phyloP scores from a whole-genome alignment of 2,329 filamentous ascomycete species.

The Stachybotrys echinatus region DNA sequence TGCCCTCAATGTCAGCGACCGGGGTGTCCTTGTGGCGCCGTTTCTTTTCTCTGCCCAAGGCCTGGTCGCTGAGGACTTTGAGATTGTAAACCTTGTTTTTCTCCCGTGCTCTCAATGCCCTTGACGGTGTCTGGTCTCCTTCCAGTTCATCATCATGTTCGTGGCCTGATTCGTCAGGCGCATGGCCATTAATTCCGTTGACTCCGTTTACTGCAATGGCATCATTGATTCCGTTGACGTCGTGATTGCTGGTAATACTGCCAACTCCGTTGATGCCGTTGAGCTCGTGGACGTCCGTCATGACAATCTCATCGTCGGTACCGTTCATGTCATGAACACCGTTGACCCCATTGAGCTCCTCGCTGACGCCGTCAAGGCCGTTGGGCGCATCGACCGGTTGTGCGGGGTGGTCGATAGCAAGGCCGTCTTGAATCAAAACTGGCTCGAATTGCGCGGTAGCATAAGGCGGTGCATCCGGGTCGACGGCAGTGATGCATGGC shows the following conservation, averaged over 20 bases:
- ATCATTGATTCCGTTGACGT: constrained; percentile 3
- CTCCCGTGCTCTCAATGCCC: constrained; percentile 42
- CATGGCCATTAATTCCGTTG: constrained; percentile 11
- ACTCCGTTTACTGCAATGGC: constrained; percentile 2
- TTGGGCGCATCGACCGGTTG: not conserved
- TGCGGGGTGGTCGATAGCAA: not conserved
- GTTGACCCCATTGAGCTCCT: not conserved
- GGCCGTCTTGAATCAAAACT: not conserved
- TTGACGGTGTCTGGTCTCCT: constrained; percentile 45
- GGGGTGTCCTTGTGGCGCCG: constrained; percentile 22
- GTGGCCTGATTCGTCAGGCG: constrained; percentile 23
- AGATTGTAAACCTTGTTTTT: constrained; percentile 53
- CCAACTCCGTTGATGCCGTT: constrained; percentile 10
- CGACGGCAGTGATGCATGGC: constrained; percentile 37
- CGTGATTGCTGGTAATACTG: constrained; percentile 10
- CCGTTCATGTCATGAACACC: not conserved
- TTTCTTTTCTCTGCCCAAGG: constrained; percentile 47
- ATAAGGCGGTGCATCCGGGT: constrained; percentile 23
- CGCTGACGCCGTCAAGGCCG: not conserved
- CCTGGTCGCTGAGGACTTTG: constrained; percentile 53
- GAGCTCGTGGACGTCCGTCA: constrained; percentile 11
- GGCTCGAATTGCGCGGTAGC: constrained; percentile 16
- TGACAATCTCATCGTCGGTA: constrained; percentile 2
- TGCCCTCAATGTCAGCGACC: constrained; percentile 23
- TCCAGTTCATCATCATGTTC: constrained; percentile 40